Evolutionary conservation across 2,329 filamentous ascomycete species (phyloP).

Genomic region (Exophiala aquamarina): DNA sequence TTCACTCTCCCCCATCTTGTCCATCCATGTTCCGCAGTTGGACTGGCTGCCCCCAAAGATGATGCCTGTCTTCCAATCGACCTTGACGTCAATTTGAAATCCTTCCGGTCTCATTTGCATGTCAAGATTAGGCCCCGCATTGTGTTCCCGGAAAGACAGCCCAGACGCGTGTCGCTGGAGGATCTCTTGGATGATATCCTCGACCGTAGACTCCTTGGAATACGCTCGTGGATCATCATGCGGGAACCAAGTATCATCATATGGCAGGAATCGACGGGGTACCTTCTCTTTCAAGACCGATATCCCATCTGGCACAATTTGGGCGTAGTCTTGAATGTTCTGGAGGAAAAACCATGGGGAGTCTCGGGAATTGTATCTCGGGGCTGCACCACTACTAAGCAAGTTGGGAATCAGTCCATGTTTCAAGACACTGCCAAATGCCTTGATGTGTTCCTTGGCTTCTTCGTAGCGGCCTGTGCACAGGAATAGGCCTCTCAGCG

Average conservation of each 20-base stretch:
- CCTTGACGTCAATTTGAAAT: slow-evolving; percentile 86
- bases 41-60: slow-evolving; percentile 90
- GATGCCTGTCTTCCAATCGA: slow-evolving; percentile 88
- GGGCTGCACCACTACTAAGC: slow-evolving; percentile 77
- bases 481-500: slow-evolving; percentile 84
- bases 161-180: slow-evolving; percentile 88
- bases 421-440: slow-evolving; percentile 94
- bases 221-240: slow-evolving; percentile 81
- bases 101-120: slow-evolving; percentile 90
- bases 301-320: slow-evolving; percentile 74
- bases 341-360: slow-evolving; percentile 98
- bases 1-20: slow-evolving; percentile 99
- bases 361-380: slow-evolving; percentile 93
- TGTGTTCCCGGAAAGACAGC: slow-evolving; percentile 90
- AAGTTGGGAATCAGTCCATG: slow-evolving; percentile 98
- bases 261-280: slow-evolving; percentile 83
- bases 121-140: slow-evolving; percentile 85
- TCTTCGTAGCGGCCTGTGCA: slow-evolving; percentile 85
- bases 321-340: slow-evolving; percentile 88
- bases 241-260: slow-evolving; percentile 93
- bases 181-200: slow-evolving; percentile 89
- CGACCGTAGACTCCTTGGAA: slow-evolving; percentile 76
- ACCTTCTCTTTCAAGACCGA: slow-evolving; percentile 74
- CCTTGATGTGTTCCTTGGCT: slow-evolving; percentile 89
- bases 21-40: slow-evolving; percentile 99